Evolutionary conservation across 768 basidiomycete genomes (phyloP).

Genomic region (Chalciporus sphaerocephalus): DNA sequence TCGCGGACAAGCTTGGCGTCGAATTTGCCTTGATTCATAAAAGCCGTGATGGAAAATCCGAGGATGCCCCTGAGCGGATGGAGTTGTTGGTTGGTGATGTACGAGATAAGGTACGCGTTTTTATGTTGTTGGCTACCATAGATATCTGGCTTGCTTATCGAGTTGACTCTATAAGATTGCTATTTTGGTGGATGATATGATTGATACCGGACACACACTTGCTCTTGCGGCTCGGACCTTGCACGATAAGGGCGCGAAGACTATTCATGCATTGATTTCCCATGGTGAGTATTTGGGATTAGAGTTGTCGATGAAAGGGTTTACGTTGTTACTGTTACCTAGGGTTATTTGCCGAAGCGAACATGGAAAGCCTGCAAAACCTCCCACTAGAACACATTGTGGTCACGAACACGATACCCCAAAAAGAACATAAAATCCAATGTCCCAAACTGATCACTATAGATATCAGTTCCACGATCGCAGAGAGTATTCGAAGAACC

Average conservation of each 20-base stretch:
- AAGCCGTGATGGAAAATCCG: conserved; percentile 68
- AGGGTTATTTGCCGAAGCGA: conserved; percentile 80
- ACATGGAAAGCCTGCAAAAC: conserved; percentile 60
- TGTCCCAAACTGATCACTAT: conserved; percentile 82
- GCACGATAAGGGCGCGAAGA: conserved; percentile 82
- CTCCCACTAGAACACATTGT: conserved; percentile 84
- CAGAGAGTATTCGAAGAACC: conserved; percentile 92
- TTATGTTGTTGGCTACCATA: not conserved
- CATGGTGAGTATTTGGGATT: conserved; percentile 57
- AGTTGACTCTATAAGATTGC: conserved; percentile 52
- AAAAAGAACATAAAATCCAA: conserved; percentile 56
- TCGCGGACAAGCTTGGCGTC: conserved; percentile 91
- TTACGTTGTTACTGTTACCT: conserved; percentile 4
- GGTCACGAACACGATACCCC: conserved; percentile 94
- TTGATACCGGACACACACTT: conserved; percentile 91
- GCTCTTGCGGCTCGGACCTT: conserved; percentile 81
- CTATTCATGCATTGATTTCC: conserved; percentile 83
- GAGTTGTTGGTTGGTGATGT: conserved; percentile 95
- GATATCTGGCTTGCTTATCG: conserved; percentile 8
- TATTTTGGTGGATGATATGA: conserved; percentile 98
- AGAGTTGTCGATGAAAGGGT: conserved; percentile 3
- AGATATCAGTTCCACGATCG: conserved; percentile 87
- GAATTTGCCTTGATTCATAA: conserved; percentile 96
- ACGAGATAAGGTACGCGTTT: conserved; percentile 62
- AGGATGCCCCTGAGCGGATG: conserved; percentile 73